Conservation (phyloP, 2,329 filamentous ascomycete genomes). For the Aspergillus spinulosporus region DNA sequence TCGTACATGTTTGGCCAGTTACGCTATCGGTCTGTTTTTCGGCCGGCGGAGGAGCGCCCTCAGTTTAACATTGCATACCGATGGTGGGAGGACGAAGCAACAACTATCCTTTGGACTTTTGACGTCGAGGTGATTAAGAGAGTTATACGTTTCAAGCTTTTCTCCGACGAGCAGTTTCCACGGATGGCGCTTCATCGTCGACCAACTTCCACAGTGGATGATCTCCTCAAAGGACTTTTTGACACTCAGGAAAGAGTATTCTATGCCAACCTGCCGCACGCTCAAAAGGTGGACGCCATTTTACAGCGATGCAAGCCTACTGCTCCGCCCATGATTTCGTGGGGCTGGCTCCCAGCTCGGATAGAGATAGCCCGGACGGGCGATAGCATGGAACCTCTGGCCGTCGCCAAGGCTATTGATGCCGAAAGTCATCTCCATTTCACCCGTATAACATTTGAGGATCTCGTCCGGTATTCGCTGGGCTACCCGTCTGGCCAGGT, state of each 20-base stretch:
- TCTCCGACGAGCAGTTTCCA: conserved; percentile 37
- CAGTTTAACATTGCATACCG: conserved; percentile 35
- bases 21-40: conserved; percentile 34
- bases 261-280: conserved; percentile 33
- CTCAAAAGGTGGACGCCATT: conserved; percentile 44
- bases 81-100: conserved; percentile 46
- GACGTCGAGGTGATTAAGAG: conserved; percentile 39
- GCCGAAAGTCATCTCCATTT: conserved; percentile 44
- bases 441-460: conserved; percentile 40
- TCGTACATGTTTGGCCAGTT: conserved; percentile 22
- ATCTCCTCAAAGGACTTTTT: conserved; percentile 33
- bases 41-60: conserved; percentile 32
- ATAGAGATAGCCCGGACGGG: conserved; percentile 7
- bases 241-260: conserved; percentile 29
- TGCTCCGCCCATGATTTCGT: conserved; percentile 27
- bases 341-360: conserved; percentile 40
- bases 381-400: conserved; percentile 22
- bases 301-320: conserved; percentile 33
- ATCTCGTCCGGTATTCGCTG: conserved; percentile 41
- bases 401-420: conserved; percentile 38
- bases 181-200: conserved; percentile 37
- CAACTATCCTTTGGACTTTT: conserved; percentile 41
- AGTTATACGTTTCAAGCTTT: conserved; percentile 42
- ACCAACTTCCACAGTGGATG: conserved; percentile 34
- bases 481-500: conserved; percentile 37